Percentiles rank a stretch among this genome's conserved stretches.
phyloP scores from a whole-genome alignment of 2,329 filamentous ascomycete genomes.

The Tympanopsis confertula region DNA sequence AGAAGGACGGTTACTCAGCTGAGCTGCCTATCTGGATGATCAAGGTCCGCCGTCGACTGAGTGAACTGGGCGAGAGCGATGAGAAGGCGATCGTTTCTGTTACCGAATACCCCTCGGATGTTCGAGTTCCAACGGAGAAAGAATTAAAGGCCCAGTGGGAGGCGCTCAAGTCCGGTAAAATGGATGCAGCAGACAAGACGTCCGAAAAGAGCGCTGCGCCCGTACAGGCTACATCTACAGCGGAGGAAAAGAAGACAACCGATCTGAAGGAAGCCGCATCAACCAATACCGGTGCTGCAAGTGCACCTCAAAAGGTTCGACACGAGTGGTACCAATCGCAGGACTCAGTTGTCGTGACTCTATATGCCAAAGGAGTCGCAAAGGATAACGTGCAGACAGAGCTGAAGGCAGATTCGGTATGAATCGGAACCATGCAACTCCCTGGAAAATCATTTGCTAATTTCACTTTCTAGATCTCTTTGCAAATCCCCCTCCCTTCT shows the following conservation, averaged over 20 bases:
- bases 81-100: constrained; percentile 25
- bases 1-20: constrained; percentile 10
- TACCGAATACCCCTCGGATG: constrained; percentile 35
- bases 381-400: constrained; percentile 42
- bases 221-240: neutral
- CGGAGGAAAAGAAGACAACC: neutral
- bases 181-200: neutral
- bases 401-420: constrained; percentile 10
- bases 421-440: constrained; percentile 2
- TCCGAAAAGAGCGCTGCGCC: neutral
- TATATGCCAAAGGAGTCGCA: constrained; percentile 51
- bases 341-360: constrained; percentile 45
- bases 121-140: constrained; percentile 14
- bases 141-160: constrained; percentile 2
- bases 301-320: constrained; percentile 43
- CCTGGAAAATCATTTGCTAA: neutral
- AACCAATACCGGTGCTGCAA: constrained; percentile 10
- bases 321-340: constrained; percentile 59
- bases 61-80: constrained; percentile 30
- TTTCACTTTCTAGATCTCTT: constrained; percentile 23
- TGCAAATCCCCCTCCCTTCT: constrained; percentile 43
- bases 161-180: constrained; percentile 3
- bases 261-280: constrained; percentile 7
- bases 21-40: constrained; percentile 38
- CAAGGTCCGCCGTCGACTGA: constrained; percentile 37